Base-by-base conservation (phyloP, 1,139 yeast genomes). In the Saccharomyces pastorianus region DNA sequence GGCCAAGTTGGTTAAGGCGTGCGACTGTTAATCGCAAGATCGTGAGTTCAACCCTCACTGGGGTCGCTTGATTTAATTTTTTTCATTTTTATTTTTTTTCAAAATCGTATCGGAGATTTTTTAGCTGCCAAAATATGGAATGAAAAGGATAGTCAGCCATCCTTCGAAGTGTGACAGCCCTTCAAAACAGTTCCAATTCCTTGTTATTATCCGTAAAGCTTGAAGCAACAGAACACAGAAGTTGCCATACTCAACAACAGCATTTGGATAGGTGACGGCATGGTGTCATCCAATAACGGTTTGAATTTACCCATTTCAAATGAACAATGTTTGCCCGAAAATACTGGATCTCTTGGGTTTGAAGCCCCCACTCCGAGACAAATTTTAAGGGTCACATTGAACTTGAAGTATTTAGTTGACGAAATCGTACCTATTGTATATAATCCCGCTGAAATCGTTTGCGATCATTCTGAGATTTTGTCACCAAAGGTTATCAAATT, bases 401-500 rank as follows among this genome's bases (percentile, higher is more conserved):
- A 88, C 62, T 75, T 89, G 66, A 88, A 89, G 67, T 73, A 76
- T 51, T 73, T 89, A 48, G 83, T 89, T 56, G 96, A 89, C 68
- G 76, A 79, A 51, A 75, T 85, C 13, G 77, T 89, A 27, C 90
- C 95, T 0, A 78, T 84, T 48, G 81, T 80, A 20, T 80, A 82
- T 58, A 78, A 78, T 4, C 77, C 72, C 31, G 66, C 71, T 1
- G 78, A 76, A 11, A 76, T 88, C 51, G 72, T 80, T 7, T 71
- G 77, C 17, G 81, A 84, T 4, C 82, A 82, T 56, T 83, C 93
- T 0, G 78, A 84, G 1, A 76, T 88, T 52, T 70, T 88, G 55
- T 85, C 82, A 56, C 75, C 76, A 8, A 74, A 76, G 26, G 88
- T 87, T 1, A 68, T 87, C 26, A 68, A 76, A 6, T 75, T 88